These are phyloP conservation scores for Adansonia madagascariensis DNA, from an alignment of 441 rosid species.

Conservation along the genomic window DNA sequence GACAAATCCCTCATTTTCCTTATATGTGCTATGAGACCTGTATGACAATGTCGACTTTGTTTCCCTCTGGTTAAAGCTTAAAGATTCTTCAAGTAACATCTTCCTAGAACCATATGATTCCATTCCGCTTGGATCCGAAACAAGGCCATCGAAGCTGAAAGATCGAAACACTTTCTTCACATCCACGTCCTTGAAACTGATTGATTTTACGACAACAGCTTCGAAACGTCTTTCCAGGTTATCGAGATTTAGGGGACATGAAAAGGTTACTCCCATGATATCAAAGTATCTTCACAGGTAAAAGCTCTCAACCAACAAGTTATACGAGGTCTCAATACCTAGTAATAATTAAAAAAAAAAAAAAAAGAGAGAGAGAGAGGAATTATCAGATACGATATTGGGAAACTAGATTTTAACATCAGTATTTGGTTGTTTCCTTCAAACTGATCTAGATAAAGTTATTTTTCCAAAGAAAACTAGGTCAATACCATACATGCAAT, in stretches of 20 bases:
- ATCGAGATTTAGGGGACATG: slow-evolving; percentile 30
- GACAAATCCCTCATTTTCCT: slow-evolving; percentile 32
- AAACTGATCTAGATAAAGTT: too few species aligned
- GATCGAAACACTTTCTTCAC: slow-evolving; percentile 43
- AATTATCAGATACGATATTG: background rate
- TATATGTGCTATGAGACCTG: slow-evolving; percentile 36
- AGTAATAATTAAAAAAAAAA: background rate
- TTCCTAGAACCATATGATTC: slow-evolving; percentile 38
- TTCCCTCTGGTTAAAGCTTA: slow-evolving; percentile 42
- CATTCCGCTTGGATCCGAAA: slow-evolving; percentile 33
- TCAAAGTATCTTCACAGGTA: background rate
- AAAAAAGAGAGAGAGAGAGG: background rate
- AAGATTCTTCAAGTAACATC: slow-evolving; percentile 33
- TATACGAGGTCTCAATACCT: slow-evolving; percentile 14
- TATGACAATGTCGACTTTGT: slow-evolving; percentile 31
- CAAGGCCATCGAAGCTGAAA: slow-evolving; percentile 41
- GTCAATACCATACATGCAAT: background rate
- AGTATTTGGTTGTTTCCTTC: too few species aligned
- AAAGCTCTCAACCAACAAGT: slow-evolving; percentile 24
- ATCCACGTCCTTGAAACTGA: slow-evolving; percentile 31
- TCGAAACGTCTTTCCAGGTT: slow-evolving; percentile 33
- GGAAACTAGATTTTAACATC: background rate
- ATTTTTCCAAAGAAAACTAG: background rate
- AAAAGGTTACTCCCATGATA: slow-evolving; percentile 34
- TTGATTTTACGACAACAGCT: slow-evolving; percentile 29